phyloP scores from a whole-genome alignment of 441 rosid species.

The Mallotus japonicus region DNA sequence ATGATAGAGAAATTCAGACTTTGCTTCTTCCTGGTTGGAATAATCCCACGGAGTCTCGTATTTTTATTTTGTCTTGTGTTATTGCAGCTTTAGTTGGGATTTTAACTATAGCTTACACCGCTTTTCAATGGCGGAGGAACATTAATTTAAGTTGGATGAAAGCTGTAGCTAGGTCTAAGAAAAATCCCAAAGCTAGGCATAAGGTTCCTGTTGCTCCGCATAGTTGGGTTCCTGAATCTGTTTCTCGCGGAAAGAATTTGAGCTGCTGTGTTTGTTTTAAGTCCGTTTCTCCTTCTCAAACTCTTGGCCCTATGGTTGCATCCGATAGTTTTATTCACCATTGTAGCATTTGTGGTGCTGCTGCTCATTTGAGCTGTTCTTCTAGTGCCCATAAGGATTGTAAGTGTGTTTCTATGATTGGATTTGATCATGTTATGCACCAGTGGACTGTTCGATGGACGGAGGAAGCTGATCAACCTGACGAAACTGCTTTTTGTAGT shows the following conservation, averaged over 20 bases:
- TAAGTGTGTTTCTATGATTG: conserved; percentile 83
- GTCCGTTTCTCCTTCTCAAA: conserved; percentile 70
- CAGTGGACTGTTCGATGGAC: conserved; percentile 97
- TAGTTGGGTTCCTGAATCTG: conserved; percentile 62
- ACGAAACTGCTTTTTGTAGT: conserved; percentile 77
- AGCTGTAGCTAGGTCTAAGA: conserved; percentile 92
- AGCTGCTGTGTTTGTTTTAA: conserved; percentile 88
- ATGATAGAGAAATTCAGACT: conserved; percentile 45
- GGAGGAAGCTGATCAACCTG: conserved; percentile 75
- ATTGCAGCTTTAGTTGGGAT: conserved; percentile 80
- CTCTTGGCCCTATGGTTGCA: conserved; percentile 50
- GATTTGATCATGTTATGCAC: conserved; percentile 70
- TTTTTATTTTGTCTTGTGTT: conserved; percentile 60
- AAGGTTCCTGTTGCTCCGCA: conserved; percentile 70
- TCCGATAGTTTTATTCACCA: conserved; percentile 59
- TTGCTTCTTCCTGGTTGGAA: conserved; percentile 51
- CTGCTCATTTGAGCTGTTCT: conserved; percentile 75
- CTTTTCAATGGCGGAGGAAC: conserved; percentile 95
- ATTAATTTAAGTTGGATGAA: conserved; percentile 90
- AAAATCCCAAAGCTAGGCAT: conserved; percentile 76
- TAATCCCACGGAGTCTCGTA: conserved; percentile 53
- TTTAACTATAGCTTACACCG: conserved; percentile 78
- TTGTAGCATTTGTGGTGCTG: conserved; percentile 83
- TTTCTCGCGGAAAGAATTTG: conserved; percentile 71
- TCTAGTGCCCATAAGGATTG: conserved; percentile 74